Evolutionary conservation across 257 asterid species (phyloP), one percentile per base, ranked within the genome.

Genomic region (Capsicum pubescens): DNA sequence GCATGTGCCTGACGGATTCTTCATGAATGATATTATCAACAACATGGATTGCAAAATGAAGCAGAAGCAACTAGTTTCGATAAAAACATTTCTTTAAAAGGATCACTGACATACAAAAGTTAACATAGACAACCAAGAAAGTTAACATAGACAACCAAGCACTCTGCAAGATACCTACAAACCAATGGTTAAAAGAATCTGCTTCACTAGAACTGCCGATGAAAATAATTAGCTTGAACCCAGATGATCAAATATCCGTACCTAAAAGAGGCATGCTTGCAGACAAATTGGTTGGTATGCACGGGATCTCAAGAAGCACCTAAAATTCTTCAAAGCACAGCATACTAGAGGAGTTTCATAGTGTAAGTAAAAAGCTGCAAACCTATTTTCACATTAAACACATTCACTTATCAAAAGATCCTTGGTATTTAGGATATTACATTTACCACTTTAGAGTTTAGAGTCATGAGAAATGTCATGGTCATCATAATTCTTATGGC

Each of bases 181-280:
- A 76, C 44, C 81, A 76, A 76, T 21, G 4, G 8, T 5, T 11
- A 52, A 74, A 76, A 52, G 16, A 13, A 21, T 74, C 61, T 50
- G 46, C 81, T 52, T 21, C 44, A 21, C 44, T 50, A 48, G 13
- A 76, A 52, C 61, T 21, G 3, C 7, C n/a, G 19, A 72, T 19
- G 81, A 76, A 76, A 52, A 48, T 61, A 76, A 52, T 11, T 21
- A 21, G 81, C 21, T 52, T 50, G 46, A 50, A 76, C 81, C 80
- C n/a, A 52, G 81, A 50, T 52, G 44, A 21, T 26, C 61, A 50
- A 21, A 76, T 76, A 74, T 50, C 21, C 50, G 81, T 13, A 54
- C 50, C 64, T 54, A 26, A 77, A 77, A 14, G 1, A 13, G 64
- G 64, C 82, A 32, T 14, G 19, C 26, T 77, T 54, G 64, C 82